phyloP scores from a whole-genome alignment of 805 yeast genomes.

The baker's yeast (Saccharomyces cerevisiae) region DNA sequence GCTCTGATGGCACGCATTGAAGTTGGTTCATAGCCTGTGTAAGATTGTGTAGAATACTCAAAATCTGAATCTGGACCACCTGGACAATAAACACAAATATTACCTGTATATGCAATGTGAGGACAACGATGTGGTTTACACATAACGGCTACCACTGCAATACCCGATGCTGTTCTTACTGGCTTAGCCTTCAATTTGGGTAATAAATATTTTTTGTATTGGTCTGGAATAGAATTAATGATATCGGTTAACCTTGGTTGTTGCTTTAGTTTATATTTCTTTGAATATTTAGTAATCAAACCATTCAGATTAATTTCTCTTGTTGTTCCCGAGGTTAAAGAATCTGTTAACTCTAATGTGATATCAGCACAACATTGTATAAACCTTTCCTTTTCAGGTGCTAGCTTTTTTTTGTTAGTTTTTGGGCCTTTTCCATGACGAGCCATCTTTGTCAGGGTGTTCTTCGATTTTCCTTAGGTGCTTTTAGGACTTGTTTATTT shows the following conservation, averaged over 20 bases:
- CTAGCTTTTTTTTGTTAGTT: slow-evolving; percentile 51
- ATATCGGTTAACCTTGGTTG: slow-evolving; percentile 95
- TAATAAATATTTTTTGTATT: slow-evolving; percentile 78
- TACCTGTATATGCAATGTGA: slow-evolving; percentile 97
- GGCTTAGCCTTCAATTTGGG: slow-evolving; percentile 98
- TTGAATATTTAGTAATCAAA: slow-evolving; percentile 72
- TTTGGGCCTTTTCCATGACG: slow-evolving; percentile 33
- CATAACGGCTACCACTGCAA: slow-evolving; percentile 98
- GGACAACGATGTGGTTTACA: slow-evolving; percentile 99
- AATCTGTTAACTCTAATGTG: slow-evolving; percentile 73
- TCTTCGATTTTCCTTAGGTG: background rate
- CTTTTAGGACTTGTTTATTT: background rate
- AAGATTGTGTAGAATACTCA: slow-evolving; percentile 95
- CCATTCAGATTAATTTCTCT: slow-evolving; percentile 74
- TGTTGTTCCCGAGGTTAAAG: slow-evolving; percentile 49
- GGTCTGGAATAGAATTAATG: slow-evolving; percentile 91
- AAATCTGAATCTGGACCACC: slow-evolving; percentile 99
- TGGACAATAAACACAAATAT: slow-evolving; percentile 96
- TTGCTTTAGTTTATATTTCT: slow-evolving; percentile 81
- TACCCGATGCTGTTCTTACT: slow-evolving; percentile 96
- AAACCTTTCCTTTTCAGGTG: slow-evolving; percentile 90
- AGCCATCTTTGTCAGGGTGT: slow-evolving; percentile 20
- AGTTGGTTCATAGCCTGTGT: slow-evolving; percentile 97
- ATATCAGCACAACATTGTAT: slow-evolving; percentile 89
- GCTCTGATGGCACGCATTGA: slow-evolving; percentile 99